These are phyloP conservation scores for Daldinia sp. DNA, from an alignment of 2,329 filamentous ascomycete species.

Conservation along the genomic window DNA sequence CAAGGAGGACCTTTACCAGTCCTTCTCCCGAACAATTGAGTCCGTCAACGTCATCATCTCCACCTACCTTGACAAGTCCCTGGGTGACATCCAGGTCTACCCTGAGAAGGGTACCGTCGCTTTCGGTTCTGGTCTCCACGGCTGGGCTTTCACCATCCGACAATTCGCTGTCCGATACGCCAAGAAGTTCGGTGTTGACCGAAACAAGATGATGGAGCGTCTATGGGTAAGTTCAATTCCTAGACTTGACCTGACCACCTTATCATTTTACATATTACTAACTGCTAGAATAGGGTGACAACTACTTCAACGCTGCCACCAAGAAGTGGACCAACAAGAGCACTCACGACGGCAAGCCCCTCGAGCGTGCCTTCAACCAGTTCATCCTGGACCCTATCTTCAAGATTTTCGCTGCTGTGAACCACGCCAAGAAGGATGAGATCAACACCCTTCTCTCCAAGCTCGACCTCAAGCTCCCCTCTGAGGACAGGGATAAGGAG, in stretches of 20 bases:
- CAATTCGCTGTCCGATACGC: conserved; percentile 96
- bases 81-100: conserved; percentile 99
- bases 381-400: conserved; percentile 99
- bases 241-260: neutral
- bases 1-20: conserved; percentile 99
- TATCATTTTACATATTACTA: conserved; percentile 25
- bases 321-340: conserved; percentile 99
- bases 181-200: conserved; percentile 99
- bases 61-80: conserved; percentile 95
- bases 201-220: conserved; percentile 99
- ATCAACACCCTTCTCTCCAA: conserved; percentile 83
- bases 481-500: conserved; percentile 90
- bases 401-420: conserved; percentile 95
- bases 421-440: conserved; percentile 99
- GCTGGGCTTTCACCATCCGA: conserved; percentile 99
- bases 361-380: conserved; percentile 99
- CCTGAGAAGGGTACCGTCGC: conserved; percentile 97
- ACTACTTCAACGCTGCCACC: conserved; percentile 99
- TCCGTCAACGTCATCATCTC: conserved; percentile 99
- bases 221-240: conserved; percentile 76
- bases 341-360: conserved; percentile 82
- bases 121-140: conserved; percentile 99
- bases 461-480: conserved; percentile 89
- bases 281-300: conserved; percentile 74
- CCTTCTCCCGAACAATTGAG: conserved; percentile 99